Evolutionary conservation across 148 eudicot genomes (phyloP).

Genomic region (Vaccinium darrowii): DNA sequence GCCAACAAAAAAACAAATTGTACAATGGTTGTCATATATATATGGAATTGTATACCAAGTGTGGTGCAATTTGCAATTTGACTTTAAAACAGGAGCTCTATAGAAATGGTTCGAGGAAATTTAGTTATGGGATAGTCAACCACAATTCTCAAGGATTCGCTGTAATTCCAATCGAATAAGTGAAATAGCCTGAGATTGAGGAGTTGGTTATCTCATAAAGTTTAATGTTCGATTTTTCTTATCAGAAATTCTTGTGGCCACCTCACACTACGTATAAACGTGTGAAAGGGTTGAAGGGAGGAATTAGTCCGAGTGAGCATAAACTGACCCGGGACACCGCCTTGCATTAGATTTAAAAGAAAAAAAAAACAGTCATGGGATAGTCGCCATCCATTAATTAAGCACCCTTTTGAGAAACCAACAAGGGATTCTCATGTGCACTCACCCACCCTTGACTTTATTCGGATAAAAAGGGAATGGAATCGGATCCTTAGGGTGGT

Average conservation of each 20-base stretch:
- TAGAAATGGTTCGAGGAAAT: not conserved
- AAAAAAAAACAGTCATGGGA: not conserved
- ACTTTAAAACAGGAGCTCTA: not conserved
- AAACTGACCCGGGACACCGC: too few species aligned
- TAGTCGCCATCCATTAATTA: not conserved
- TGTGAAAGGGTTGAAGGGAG: too few species aligned
- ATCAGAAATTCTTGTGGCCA: too few species aligned
- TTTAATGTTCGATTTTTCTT: too few species aligned
- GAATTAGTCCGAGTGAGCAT: too few species aligned
- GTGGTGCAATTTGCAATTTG: not conserved
- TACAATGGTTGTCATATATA: not conserved
- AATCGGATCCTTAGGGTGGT: not conserved
- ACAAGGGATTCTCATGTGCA: constrained; percentile 2
- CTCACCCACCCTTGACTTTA: not conserved
- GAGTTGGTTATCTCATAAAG: too few species aligned
- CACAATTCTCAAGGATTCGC: too few species aligned
- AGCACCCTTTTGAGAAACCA: constrained; percentile 7
- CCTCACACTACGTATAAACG: too few species aligned
- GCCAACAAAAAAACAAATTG: not conserved
- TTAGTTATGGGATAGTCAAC: not conserved
- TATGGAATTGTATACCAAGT: not conserved
- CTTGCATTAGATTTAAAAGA: too few species aligned
- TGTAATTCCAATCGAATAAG: too few species aligned
- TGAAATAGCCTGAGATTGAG: too few species aligned
- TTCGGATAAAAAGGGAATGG: constrained; percentile 1